Percentiles rank a stretch among this genome's conserved stretches.
Conservation (phyloP, 202 grass and related monocot genomes). For the Hordeum pubiflorum region DNA sequence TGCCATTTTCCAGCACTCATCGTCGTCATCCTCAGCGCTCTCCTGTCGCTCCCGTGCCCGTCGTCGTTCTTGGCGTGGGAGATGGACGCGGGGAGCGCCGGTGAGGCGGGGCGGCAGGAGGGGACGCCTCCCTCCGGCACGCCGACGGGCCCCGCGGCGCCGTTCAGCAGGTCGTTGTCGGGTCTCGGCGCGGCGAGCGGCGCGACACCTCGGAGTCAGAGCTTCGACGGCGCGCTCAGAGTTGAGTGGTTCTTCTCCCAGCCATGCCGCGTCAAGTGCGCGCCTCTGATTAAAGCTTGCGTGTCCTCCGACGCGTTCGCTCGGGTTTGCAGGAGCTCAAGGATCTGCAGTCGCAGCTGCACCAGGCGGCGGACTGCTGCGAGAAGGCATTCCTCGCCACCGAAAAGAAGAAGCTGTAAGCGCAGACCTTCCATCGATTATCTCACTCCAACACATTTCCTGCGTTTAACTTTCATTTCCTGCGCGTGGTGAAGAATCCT, state of each 20-base stretch:
- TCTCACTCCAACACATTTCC: not conserved
- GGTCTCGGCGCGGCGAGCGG: not conserved
- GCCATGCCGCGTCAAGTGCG: too few relatives aligned
- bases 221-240: constrained; percentile 43
- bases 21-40: not conserved
- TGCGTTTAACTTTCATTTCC: not conserved
- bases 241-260: not conserved
- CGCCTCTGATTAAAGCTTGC: not conserved
- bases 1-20: not conserved
- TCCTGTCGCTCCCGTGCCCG: not conserved
- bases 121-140: not conserved
- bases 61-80: not conserved
- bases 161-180: constrained; percentile 16
- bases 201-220: not conserved
- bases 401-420: constrained; percentile 61
- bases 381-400: constrained; percentile 59
- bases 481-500: constrained; percentile 33
- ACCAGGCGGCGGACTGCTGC: constrained; percentile 73
- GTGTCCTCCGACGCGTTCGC: not conserved
- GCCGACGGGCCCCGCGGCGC: constrained; percentile 18
- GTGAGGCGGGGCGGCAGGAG: not conserved
- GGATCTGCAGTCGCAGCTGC: constrained; percentile 67
- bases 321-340: constrained; percentile 55
- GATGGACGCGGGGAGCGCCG: not conserved
- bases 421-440: not conserved